Evolutionary conservation across 2,329 filamentous ascomycete genomes (phyloP), one percentile per base, ranked within the genome.

Genomic region (Pyrenochaeta sp.): DNA sequence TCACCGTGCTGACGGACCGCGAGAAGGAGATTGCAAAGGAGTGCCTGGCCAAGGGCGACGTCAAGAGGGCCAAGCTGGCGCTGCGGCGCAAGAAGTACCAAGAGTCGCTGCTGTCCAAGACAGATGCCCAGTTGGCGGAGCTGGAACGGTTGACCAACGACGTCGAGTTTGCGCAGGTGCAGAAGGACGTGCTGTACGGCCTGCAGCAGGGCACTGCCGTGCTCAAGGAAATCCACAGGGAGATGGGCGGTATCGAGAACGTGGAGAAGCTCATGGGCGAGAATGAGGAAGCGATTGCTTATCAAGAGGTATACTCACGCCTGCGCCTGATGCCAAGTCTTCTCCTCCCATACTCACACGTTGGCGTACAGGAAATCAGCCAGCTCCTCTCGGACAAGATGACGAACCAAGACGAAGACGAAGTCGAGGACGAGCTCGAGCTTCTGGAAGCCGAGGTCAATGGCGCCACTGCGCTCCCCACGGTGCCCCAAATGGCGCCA

Each of bases 31-130:
- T 96, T 44, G 93, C 94, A 15, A 85, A 84, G 57, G 82, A 90
- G 76, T 92, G 95, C 75, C 81, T 97, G 14, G 84, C 85, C 13
- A 81, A 83, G 48, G 87, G 88, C 63, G 89, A 96, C 75, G 92
- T 90, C 73, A 77, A 82, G 58, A 85, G 86, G 52, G 94, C 94
- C 1, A 81, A 96, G 15, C 81, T 97, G 21, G 94, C 94, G 1
- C 81, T 99, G 48, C 87, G 94, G 44, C 84, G 92, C 58, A 96
- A 96, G 76, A 99, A 97, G 72, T 97, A 96, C 78, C 94, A 99
- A 71, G 89, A 97, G 71, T 87, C 89, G 18, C 81, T 97, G 15
- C 81, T 97, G 9, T 80, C 83, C 48, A 93, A 96, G 77, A 96
- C 93, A 9, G 93, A 99, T 73, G 84, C 85, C 43, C 93, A 97